Base-by-base conservation (phyloP, 225 moss, liverwort and hornwort genomes). In the Bryoerythrophyllum caledonicum region DNA sequence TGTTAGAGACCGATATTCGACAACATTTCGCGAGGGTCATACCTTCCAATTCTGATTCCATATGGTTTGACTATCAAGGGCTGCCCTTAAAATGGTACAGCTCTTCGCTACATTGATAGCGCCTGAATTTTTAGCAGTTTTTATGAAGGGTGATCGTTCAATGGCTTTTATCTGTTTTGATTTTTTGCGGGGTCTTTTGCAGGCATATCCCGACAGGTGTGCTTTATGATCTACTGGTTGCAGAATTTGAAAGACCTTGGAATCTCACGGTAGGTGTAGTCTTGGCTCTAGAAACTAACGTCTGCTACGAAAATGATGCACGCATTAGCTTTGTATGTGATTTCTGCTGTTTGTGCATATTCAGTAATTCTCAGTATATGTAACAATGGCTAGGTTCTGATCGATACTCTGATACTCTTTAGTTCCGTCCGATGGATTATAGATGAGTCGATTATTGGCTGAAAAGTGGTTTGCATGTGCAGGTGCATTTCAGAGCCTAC, bases 141-240 rank as follows among this genome's bases (percentile, higher is more conserved):
- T 62, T 28, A 9, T 23, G 68, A 40, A 38, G 7, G 38, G 38
- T 8, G 38, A 34, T 34, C 34, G 34, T 34, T 34, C n/a, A n/a
- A n/a, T n/a, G n/a, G n/a, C n/a, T 6, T 6, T 0, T 16, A 7
- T 40, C 58, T 57, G 24, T 27, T 30, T 63, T 67, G 55, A 63
- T 56, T 40, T 71, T 71, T 35, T 59, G 40, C 2, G 26, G 58
- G 35, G 59, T 21, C n/a, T 60, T 61, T 38, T 66, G 68, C 89
- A 97, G 96, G 97, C 89, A 99, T 79, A 91, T 99, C 60, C 95
- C 97, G 24, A 95, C 91, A n/a, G 97, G 97, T 70, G 97, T 95
- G 59, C 86, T 99, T 44, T 94, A 93, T 81, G 94, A 99, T 75
- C 85, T 97, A 49, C 82, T 97, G 76, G 91, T 93, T 82, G 91